Base-by-base conservation (phyloP, 371 early-diverging fungal species). In the Mucor sp. region DNA sequence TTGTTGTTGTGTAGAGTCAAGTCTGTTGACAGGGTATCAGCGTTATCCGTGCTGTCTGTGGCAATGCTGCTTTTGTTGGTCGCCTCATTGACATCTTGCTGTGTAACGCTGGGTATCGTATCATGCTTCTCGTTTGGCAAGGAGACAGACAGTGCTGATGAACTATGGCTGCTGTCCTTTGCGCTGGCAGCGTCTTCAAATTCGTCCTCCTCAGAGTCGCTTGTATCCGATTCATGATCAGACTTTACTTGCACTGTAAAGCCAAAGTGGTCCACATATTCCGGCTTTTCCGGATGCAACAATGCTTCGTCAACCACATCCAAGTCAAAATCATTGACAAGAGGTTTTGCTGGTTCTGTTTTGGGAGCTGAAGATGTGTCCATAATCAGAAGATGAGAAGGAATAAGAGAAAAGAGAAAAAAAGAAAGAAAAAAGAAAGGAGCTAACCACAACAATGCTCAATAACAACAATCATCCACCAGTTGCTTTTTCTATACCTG, bases 291-390 rank as follows among this genome's bases (percentile, higher is more conserved):
- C 9, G 81, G 79, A 63, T 81, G 71, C 17, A 66, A 27, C 15
- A 81, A 39, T 12, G 75, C 81, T 14, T 78, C 77, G 67, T 81
- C 81, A 9, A 81, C 81, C 23, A 81, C 79, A 44, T 82, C 79
- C 27, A 82, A 59, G 59, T 82, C 82, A 43, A 71, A 82, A 47
- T 82, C 67, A 33, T 62, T 61, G n/a, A 57, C 33, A 57, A 57
- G 25, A 3, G 53, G 53, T 4, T 27, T 53, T 3, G 27, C 27
- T 1, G 53, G 14, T 3, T 23, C 15, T 14, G 23, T 2, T 53
- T 14, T 53, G 0, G 53, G 27, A 23, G 53, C 14, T 27, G 53
- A 53, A 27, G 53, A 23, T 3, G 27, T 27, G 21, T 53, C 27
- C 53, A 53, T 53, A 5, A 25, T 57, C 32, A n/a, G n/a, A 14